These are phyloP conservation scores for Phytomonas sp. DNA, from an alignment of 208 protist genomes.

Conservation along the genomic window DNA sequence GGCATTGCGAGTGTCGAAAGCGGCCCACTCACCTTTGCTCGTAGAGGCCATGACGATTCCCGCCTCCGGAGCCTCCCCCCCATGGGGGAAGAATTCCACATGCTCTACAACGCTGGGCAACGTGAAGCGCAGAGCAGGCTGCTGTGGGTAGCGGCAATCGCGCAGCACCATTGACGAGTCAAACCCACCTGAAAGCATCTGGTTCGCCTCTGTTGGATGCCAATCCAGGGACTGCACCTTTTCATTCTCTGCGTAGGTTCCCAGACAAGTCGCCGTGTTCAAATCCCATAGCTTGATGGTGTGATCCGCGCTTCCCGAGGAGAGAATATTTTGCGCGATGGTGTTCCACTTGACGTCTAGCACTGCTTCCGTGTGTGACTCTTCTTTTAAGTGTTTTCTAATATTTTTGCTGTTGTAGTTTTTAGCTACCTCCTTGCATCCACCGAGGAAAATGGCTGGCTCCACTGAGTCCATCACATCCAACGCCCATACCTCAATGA, in stretches of 20 bases:
- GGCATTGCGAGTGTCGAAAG: conserved; percentile 69
- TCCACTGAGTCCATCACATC: conserved; percentile 94
- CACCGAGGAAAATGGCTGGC: conserved; percentile 88
- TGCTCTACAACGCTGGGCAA: conserved; percentile 56
- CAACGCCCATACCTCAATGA: conserved; percentile 96
- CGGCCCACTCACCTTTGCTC: conserved; percentile 43
- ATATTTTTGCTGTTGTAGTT: conserved; percentile 65
- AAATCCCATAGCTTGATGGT: conserved; percentile 97
- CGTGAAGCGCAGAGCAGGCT: conserved; percentile 47
- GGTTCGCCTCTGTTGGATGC: conserved; percentile 75
- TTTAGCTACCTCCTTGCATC: conserved; percentile 43
- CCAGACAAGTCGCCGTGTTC: conserved; percentile 51
- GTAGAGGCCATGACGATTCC: conserved; percentile 57
- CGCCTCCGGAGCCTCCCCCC: conserved; percentile 11
- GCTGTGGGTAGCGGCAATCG: conserved; percentile 68
- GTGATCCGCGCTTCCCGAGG: conserved; percentile 91
- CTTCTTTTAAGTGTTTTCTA: conserved; percentile 36
- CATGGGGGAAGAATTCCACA: conserved; percentile 48
- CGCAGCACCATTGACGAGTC: conserved; percentile 62
- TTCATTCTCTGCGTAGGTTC: conserved; percentile 87
- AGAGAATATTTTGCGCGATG: conserved; percentile 86
- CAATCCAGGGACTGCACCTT: conserved; percentile 90
- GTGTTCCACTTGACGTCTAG: conserved; percentile 92
- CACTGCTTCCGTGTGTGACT: conserved; percentile 94
- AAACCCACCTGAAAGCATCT: conserved; percentile 85